Conservation (phyloP, 2,329 filamentous ascomycete genomes). For the Penicillium sp. region DNA sequence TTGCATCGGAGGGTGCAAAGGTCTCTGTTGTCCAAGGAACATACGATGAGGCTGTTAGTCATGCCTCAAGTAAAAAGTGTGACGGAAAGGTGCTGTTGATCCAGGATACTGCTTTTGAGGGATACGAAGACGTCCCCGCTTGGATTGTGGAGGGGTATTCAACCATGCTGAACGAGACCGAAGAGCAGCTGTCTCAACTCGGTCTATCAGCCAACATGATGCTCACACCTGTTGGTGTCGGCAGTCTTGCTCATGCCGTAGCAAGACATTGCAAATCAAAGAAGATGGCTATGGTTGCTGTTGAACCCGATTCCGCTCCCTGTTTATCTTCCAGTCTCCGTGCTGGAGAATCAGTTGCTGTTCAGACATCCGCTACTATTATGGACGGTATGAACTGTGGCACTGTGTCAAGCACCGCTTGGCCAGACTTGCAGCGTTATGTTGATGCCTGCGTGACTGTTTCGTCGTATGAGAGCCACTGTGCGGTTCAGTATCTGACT, state of each 20-base stretch:
- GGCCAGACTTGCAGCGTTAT: constrained; percentile 58
- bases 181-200: constrained; percentile 56
- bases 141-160: constrained; percentile 79
- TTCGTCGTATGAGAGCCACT: constrained; percentile 63
- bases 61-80: constrained; percentile 45
- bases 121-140: constrained; percentile 65
- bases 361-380: constrained; percentile 63
- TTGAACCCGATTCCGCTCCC: constrained; percentile 67
- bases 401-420: constrained; percentile 65
- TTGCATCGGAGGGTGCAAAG: constrained; percentile 62
- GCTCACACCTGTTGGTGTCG: constrained; percentile 70
- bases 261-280: constrained; percentile 61
- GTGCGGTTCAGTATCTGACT: constrained; percentile 56
- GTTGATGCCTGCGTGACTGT: constrained; percentile 63
- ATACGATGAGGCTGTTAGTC: constrained; percentile 64
- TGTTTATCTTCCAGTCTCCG: constrained; percentile 53
- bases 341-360: constrained; percentile 48
- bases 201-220: constrained; percentile 49
- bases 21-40: constrained; percentile 57
- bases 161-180: constrained; percentile 69
- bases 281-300: constrained; percentile 56
- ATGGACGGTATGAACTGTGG: constrained; percentile 76
- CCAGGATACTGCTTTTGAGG: constrained; percentile 67
- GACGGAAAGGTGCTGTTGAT: constrained; percentile 55
- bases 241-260: constrained; percentile 70